A percentile compares a stretch with the other conserved stretches of the same genome.
Evolutionary conservation across 345 rosid genomes (phyloP).

Genomic region (Eucalyptus erythrocorys): DNA sequence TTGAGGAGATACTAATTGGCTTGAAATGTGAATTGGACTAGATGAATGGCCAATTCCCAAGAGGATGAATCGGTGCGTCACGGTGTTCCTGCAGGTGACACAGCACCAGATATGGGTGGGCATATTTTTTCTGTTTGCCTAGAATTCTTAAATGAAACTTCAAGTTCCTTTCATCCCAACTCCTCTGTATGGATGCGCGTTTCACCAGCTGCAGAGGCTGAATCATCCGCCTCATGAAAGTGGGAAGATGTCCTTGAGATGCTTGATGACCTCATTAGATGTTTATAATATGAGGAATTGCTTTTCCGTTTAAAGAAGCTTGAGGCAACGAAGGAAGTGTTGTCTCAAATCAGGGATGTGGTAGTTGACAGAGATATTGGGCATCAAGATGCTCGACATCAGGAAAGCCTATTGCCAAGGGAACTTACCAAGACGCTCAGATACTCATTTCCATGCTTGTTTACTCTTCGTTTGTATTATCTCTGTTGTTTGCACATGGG

Average conservation of each 20-base stretch:
- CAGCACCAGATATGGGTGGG: constrained; percentile 26
- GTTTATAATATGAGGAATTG: constrained; percentile 21
- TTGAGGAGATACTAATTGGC: constrained; percentile 37
- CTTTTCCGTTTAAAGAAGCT: constrained; percentile 43
- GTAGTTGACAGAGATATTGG: constrained; percentile 48
- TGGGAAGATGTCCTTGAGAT: constrained; percentile 47
- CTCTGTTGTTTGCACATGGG: constrained; percentile 32
- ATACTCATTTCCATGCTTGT: constrained; percentile 59
- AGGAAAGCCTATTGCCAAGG: constrained; percentile 51
- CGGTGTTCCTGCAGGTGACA: not conserved
- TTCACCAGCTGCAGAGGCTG: constrained; percentile 19
- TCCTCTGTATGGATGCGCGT: constrained; percentile 58
- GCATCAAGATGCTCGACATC: constrained; percentile 46
- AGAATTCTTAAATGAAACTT: constrained; percentile 33
- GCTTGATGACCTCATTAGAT: constrained; percentile 4
- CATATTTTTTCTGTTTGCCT: constrained; percentile 60
- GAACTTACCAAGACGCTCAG: constrained; percentile 56
- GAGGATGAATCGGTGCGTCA: not conserved
- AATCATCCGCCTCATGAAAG: constrained; percentile 10
- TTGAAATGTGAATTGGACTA: constrained; percentile 40
- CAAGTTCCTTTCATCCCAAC: constrained; percentile 17
- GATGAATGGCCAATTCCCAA: constrained; percentile 12
- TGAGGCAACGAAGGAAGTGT: constrained; percentile 68
- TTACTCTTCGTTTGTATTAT: constrained; percentile 19
- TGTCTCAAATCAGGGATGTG: constrained; percentile 54